These are phyloP conservation scores for Trametes versicolor DNA, from an alignment of 1,284 basidiomycete genomes.

Conservation along the genomic window DNA sequence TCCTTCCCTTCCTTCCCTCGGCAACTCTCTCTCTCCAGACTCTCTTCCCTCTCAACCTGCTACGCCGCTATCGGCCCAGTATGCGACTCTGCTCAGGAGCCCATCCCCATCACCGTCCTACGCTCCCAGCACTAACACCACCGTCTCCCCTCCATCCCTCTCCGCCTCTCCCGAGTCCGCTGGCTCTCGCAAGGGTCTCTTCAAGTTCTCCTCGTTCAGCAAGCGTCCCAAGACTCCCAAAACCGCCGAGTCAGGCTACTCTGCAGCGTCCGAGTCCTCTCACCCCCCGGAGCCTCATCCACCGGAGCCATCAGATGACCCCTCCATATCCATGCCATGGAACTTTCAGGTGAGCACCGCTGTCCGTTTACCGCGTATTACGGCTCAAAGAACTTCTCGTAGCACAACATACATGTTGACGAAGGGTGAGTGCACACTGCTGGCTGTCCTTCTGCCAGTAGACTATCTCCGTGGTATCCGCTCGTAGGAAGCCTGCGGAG, in stretches of 20 bases:
- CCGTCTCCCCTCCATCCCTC: slow-evolving; percentile 38
- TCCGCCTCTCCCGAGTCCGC: slow-evolving; percentile 48
- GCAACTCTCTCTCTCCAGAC: slow-evolving; percentile 50
- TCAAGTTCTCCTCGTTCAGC: slow-evolving; percentile 54
- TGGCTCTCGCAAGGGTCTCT: slow-evolving; percentile 54
- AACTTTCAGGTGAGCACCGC: slow-evolving; percentile 71
- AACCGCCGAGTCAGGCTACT: slow-evolving; percentile 42
- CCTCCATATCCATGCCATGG: slow-evolving; percentile 74
- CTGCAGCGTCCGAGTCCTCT: slow-evolving; percentile 40
- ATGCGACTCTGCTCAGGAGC: slow-evolving; percentile 43
- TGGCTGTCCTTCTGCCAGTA: no score
- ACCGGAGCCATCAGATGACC: slow-evolving; percentile 59
- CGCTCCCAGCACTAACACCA: slow-evolving; percentile 42
- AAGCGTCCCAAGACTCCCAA: slow-evolving; percentile 50
- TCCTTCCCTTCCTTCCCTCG: slow-evolving; percentile 63
- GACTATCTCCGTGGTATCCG: no score
- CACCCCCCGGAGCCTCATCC: slow-evolving; percentile 44
- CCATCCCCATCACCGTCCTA: slow-evolving; percentile 45
- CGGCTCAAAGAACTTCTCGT: slow-evolving; percentile 9
- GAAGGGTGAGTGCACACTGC: slow-evolving; percentile 61
- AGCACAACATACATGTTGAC: slow-evolving; percentile 85
- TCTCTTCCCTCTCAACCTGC: slow-evolving; percentile 49
- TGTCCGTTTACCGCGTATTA: slow-evolving; percentile 18
- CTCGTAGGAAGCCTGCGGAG: no score
- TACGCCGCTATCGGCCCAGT: slow-evolving; percentile 48